Base-by-base conservation (phyloP, 1,284 basidiomycete genomes). In the Athelia psychrophila region DNA sequence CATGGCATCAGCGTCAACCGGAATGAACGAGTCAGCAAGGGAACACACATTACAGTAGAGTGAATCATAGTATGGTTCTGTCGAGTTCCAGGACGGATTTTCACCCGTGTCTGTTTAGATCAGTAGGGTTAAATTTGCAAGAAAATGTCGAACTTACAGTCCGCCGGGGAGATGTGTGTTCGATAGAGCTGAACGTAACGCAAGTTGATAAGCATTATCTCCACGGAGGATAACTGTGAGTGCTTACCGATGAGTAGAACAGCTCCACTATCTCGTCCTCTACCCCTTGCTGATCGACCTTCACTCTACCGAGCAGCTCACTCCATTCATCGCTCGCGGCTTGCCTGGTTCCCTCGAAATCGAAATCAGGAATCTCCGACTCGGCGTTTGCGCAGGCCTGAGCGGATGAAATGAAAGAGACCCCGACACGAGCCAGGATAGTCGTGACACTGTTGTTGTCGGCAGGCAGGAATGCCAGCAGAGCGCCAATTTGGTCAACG, bases 11-110 rank as follows among this genome's bases (percentile, higher is more conserved):
- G 9, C 38, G n/a, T 19, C n/a, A n/a, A n/a, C n/a, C n/a, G n/a
- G 42, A 12, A 22, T 24, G 16, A 10, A 53, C 16, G 12, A 38
- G 13, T 15, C 22, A 35, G 45, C 35, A 2, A 15, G 42, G 23
- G 18, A 6, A 61, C 76, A 23, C 54, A 83, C 81, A 54, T 85
- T 86, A 64, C 84, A 87, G 58, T 85, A 88, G 52, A 84, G 78
- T 0, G 83, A 84, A 57, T 87, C 84, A 53, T 75, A 86, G 56
- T 84, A 85, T 1, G 84, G 84, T 57, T 85, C 83, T 0, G 73
- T 76, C 0, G 84, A 85, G 44, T 76, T 76, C 81, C 83, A 86
- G 32, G 75, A 73, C 0, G 84, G 83, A 57, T 86, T 88, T 63
- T 88, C 85, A 16, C 79, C 83, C 1, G 82, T 82, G 59, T 86